Evolutionary conservation across 768 basidiomycete species (phyloP), one percentile per base, ranked within the genome.

Genomic region (Lactifluus subvellereus): DNA sequence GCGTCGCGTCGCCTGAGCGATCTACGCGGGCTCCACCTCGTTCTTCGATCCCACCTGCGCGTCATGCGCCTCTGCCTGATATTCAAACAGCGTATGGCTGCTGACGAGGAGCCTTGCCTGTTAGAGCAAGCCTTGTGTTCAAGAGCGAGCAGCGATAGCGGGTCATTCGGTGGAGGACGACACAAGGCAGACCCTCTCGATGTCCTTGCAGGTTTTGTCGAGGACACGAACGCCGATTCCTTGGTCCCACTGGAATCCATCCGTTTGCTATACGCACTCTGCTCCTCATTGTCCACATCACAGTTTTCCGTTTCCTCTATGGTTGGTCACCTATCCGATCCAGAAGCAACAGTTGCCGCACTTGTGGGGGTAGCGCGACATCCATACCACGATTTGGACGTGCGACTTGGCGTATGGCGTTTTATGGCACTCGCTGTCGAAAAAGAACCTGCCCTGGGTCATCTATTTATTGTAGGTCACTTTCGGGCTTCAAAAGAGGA

Each of bases 381-480:
- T 69, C 89, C 91, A 0, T 91, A 89, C 66, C 88, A 92, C 35
- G 91, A 93, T 48, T 77, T 86, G 20, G 70, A 79, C 8, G 79
- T 91, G 37, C 85, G 89, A 20, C 86, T 82, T 54, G 82, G 88
- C 0, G 84, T 91, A 6, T 98, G 95, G 94, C 82, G 81, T 65
- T 88, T 96, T 66, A 85, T 96, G 43, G 76, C 89, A 0, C 78
- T 91, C 18, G 87, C 90, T 1, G 84, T 95, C 14, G 86, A 91
- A 68, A 88, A 87, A 64, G 93, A 94, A 71, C 93, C 95, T 0
- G 92, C 94, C 0, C 77, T 96, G 5, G 86, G 89, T 2, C 80
- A 84, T 58, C 77, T 97, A 32, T 86, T 94, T 62, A 86, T 94
- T 37, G 80, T 84, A 0, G 93, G 92, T 3, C 81, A 83, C 47